Evolutionary conservation across 148 eudicot species (phyloP), one percentile per base, ranked within the genome.

Genomic region (Nepenthes gracilis): DNA sequence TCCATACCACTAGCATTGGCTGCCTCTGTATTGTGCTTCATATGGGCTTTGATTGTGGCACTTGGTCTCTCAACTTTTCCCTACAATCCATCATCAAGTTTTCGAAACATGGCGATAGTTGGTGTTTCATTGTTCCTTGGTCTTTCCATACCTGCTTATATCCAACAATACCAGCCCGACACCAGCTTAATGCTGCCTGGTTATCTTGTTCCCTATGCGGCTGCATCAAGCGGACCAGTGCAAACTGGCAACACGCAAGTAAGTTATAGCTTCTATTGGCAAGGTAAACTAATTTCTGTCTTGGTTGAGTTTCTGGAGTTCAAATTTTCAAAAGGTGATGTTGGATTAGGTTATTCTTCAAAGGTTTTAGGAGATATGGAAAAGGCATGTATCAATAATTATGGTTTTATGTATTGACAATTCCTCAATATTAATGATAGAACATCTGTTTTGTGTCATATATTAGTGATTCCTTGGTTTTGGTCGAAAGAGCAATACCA

Each of bases 91-190:
- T 75, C 87, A 55, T 85, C 91, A 43, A 88, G 87, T 73, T 82
- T 81, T 59, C 64, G 98, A 54, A 93, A 88, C 74, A 82, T 83
- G 74, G 75, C 80, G 53, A 86, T 93, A 35, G 91, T 93, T 36
- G 96, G 96, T 60, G 95, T 78, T 55, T 93, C 98, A 9, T 72
- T 93, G 66, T 93, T 86, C 73, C 78, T 88, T 55, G 98, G 98
- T 38, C 73, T 88, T 43, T 93, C 98, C 11, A 60, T 93, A 64
- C 98, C 98, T 37, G 82, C 98, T 40, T 93, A 93, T 67, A 53
- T 88, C 60, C 98, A 93, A 71, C 91, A 88, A 68, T 86, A 86
- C 59, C 75, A 79, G 53, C 85, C 98, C 7, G 70, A 72, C 55
- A 64, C 85, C 67, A 76, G 59, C 68, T 74, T 86, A 47, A 81